Evolutionary conservation across 495 filamentous ascomycete genomes (phyloP).

Genomic region (Talaromyces thailandensis): DNA sequence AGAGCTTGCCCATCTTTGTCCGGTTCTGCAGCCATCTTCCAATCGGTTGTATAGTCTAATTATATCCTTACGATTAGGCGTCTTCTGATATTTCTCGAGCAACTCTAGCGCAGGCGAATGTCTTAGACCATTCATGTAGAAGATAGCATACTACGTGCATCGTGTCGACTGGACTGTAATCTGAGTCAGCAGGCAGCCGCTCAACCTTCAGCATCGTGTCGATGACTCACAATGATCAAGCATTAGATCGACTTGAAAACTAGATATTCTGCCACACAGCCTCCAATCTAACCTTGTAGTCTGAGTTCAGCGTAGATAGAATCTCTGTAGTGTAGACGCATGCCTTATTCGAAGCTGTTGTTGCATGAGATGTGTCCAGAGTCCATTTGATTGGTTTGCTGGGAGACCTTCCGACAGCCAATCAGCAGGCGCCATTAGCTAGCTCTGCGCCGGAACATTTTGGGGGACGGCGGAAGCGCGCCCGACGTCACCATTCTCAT

Average conservation of each 20-base stretch:
- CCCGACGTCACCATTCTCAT: conserved; percentile 3
- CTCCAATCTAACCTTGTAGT: not conserved
- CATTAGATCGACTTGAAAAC: not conserved
- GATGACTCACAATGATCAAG: conserved; percentile 5
- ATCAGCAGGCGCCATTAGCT: not conserved
- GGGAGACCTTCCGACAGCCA: not conserved
- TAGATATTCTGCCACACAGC: not conserved
- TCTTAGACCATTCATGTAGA: not conserved
- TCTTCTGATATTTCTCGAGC: not conserved
- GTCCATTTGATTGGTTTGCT: not conserved
- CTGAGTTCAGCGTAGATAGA: not conserved
- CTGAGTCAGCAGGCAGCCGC: not conserved
- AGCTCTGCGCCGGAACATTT: not conserved
- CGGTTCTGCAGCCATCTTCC: not conserved
- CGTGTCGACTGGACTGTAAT: not conserved
- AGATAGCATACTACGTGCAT: not conserved
- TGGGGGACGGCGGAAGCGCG: not conserved
- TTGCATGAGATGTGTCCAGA: not conserved
- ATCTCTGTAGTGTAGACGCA: not conserved
- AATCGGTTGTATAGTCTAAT: not conserved
- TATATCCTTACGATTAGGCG: not conserved
- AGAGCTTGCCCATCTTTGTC: not conserved
- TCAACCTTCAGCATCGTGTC: not conserved
- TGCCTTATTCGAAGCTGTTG: not conserved
- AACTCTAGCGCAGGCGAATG: not conserved